Base-by-base conservation (phyloP, 345 rosid genomes). In the Durio zibethinus region DNA sequence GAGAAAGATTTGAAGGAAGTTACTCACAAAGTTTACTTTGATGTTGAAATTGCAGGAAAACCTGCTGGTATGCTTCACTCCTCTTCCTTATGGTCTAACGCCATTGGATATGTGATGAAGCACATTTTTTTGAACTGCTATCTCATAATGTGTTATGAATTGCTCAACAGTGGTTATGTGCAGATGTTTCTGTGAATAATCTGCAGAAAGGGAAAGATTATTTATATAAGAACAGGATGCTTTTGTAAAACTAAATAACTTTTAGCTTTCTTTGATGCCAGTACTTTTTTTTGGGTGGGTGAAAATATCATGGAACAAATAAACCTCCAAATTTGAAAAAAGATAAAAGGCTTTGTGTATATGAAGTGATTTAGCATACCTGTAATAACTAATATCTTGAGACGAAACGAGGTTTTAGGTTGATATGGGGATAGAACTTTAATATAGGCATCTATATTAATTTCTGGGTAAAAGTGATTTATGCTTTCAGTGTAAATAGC, bases 1-100 rank as follows among this genome's bases (percentile, higher is more conserved):
- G 82, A 91, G 74, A 86, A 84, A 74, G 90, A 92, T 79, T 84
- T 85, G 77, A 86, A 86, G 76, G 94, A 92, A 79, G 82, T 92
- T 56, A 96, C 99, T 15, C 87, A 90, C 86, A 90, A 96, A 82
- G 99, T 97, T 63, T 94, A 81, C 88, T 97, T 97, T 45, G 97
- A 97, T 78, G 93, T 97, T 21, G 96, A 94, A 86, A 88, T 91
- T 52, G 95, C 75, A 23, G 99, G 98, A 68, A 92, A 97, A 86
- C 87, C 94, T 1, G 97, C 99, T 74, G 99, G 99, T 92, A 87
- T 38, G 83, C 57, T 73, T 79, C 50, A 48, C 42, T 81, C 47
- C 10, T 27, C 45, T 61, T 73, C 29, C 29, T 35, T n/a, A 11
- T 18, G 1, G 8, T 5, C 7, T 43, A 31, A 43, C 33, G 66